A percentile compares a stretch with the other conserved stretches of the same genome.
phyloP scores from a whole-genome alignment of 139 green algal genomes.

The Mychonastes homosphaera region DNA sequence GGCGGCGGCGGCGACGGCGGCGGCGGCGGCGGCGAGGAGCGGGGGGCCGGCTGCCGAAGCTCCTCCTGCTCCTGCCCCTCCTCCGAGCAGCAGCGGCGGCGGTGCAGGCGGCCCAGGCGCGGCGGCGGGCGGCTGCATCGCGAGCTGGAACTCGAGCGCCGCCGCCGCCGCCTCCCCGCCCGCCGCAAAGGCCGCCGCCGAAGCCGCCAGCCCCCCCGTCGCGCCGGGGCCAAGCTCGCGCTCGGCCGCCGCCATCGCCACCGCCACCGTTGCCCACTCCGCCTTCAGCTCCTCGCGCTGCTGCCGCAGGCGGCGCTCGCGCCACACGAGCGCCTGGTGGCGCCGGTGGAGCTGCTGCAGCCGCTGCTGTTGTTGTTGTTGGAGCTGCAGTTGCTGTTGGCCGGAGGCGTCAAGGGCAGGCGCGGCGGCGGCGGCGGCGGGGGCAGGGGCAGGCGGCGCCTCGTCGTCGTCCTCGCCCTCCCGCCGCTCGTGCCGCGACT shows the following conservation, averaged over 20 bases:
- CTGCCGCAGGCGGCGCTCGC: conserved; percentile 9
- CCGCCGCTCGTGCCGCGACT: neutral
- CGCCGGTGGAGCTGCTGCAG: neutral
- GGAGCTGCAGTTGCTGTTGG: conserved; percentile 3
- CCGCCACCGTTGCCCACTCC: neutral
- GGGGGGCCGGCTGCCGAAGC: too few species aligned
- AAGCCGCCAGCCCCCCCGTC: neutral
- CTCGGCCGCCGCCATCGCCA: neutral
- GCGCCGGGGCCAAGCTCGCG: neutral
- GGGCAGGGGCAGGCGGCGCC: neutral
- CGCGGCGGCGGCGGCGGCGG: neutral
- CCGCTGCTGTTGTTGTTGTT: neutral
- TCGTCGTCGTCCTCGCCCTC: neutral
- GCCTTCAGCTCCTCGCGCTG: conserved; percentile 3
- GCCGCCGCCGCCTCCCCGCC: neutral
- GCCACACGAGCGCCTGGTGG: conserved; percentile 13
- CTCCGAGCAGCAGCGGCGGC: too few species aligned
- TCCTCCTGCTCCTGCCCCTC: too few species aligned
- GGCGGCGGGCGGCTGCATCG: too few species aligned
- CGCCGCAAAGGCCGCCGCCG: neutral
- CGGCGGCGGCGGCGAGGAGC: too few species aligned
- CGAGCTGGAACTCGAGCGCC: neutral
- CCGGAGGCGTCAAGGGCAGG: neutral
- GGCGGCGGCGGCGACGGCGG: too few species aligned
- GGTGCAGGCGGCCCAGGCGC: too few species aligned